These are phyloP conservation scores for Trametes cingulata DNA, from an alignment of 768 basidiomycete species.

Conservation along the genomic window DNA sequence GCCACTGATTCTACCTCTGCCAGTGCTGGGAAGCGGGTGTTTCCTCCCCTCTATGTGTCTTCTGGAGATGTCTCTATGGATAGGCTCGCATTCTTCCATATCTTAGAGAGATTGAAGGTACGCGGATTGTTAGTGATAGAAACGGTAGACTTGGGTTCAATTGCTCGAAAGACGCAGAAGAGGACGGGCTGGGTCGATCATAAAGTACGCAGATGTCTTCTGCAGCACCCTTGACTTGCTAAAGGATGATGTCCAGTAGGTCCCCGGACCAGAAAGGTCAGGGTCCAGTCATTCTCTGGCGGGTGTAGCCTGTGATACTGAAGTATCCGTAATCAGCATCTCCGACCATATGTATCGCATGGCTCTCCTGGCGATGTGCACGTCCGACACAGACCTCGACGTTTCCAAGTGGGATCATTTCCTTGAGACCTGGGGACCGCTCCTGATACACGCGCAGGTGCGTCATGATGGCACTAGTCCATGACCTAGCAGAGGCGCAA, in stretches of 20 bases:
- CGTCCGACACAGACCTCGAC: conserved; percentile 71
- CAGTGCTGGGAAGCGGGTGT: conserved; percentile 50
- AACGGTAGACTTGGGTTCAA: no score
- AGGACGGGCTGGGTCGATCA: conserved; percentile 94
- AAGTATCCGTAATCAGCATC: conserved; percentile 50
- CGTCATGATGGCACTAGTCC: conserved; percentile 88
- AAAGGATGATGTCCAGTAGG: conserved; percentile 43
- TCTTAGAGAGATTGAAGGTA: conserved; percentile 88
- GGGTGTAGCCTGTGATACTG: neutral
- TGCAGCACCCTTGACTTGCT: neutral
- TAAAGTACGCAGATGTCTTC: conserved; percentile 47
- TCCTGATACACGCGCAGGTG: conserved; percentile 46
- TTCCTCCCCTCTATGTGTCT: conserved; percentile 59
- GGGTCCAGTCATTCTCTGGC: no score
- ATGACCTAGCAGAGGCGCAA: conserved; percentile 96
- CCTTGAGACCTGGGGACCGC: neutral
- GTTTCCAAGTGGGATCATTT: conserved; percentile 58
- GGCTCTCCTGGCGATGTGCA: conserved; percentile 91
- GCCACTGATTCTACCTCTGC: neutral
- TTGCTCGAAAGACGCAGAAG: conserved; percentile 83
- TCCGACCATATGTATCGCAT: conserved; percentile 98
- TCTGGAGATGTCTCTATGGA: conserved; percentile 60
- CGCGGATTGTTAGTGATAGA: no score
- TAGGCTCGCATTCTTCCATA: conserved; percentile 86
- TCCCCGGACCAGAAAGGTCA: conserved; percentile 86